Conservation (phyloP, 163 green algal species). For the Coccomyxa subellipsoidea region DNA sequence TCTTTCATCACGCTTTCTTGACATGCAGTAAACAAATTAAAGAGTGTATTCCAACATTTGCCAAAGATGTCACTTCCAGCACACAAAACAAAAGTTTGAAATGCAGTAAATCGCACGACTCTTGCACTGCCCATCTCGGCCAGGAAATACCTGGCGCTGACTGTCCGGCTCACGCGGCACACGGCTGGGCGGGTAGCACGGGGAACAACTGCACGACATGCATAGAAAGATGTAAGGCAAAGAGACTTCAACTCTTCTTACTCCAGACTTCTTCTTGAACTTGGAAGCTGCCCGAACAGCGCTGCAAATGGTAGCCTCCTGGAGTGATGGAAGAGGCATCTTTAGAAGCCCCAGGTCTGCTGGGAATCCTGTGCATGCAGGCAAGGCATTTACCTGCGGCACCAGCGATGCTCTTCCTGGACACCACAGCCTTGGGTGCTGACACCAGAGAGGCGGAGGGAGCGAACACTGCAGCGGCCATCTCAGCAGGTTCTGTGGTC, state of each 20-base stretch:
- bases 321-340: not conserved
- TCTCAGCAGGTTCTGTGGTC: not conserved
- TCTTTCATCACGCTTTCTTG: not conserved
- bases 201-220: not conserved
- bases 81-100: not conserved
- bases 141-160: slow-evolving; percentile 4
- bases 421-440: not conserved
- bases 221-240: not conserved
- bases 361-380: not conserved
- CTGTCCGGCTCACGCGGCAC: slow-evolving; percentile 1
- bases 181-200: not conserved
- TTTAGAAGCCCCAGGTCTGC: no score
- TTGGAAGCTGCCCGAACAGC: not conserved
- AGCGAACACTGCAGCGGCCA: slow-evolving; percentile 4
- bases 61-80: not conserved
- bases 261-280: not conserved
- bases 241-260: not conserved
- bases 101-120: not conserved
- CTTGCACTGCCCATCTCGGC: no score
- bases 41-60: not conserved
- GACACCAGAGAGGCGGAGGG: not conserved
- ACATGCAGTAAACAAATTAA: not conserved
- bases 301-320: not conserved
- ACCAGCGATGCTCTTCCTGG: slow-evolving; percentile 4
- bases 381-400: not conserved